Evolutionary conservation across 2,329 filamentous ascomycete species (phyloP), one percentile per base, ranked within the genome.

Genomic region (Blastomyces emzantsi): DNA sequence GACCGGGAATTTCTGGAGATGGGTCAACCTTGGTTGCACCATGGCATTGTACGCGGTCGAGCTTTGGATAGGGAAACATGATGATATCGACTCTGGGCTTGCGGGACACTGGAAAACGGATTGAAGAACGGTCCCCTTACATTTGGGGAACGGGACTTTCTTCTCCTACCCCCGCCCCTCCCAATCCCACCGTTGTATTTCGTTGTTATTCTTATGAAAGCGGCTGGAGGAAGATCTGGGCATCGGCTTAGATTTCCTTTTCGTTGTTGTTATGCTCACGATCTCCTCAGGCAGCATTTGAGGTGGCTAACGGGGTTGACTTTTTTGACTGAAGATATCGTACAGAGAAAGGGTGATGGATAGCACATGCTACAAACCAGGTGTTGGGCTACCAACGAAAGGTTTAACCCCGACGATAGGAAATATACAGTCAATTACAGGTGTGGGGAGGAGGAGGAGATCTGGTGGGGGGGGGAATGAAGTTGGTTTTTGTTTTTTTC

Each of bases 41-140:
- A 95, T 97, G 89, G 83, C 84, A 7, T 78, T 97, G 19, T 99
- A 99, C 73, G 89, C 91, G 3, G 82, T 97, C 54, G 94, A 99
- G 77, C 79, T 97, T 62, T 93, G 92, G 72, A 83, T 97, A 13
- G 90, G 91, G 28, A 89, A 89, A 67, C 73, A 77, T 62, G 76
- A 80, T 63, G 90, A 95, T 71, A 84, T 90, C 59, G 90, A 96
- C 70, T 82, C 84, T 41, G 82, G 84, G 39, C 75, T 91, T 64
- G 86, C 86, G 3, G 85, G 85, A 49, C 93, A 97, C 75, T 97
- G 93, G 92, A 97, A 97, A 80, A 88, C 87, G 28, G 93, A 97
- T 75, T 96, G 82, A 89, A 65, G 36, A 36, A 7, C 3, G 33
- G 9, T 25, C 22, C 25, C 22, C 25, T 28, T 25, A 36, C 8